Percentiles rank a stretch among this genome's conserved stretches.
Conservation (phyloP, 371 early-diverging fungal genomes). For the Basidiobolus meristosporus region DNA sequence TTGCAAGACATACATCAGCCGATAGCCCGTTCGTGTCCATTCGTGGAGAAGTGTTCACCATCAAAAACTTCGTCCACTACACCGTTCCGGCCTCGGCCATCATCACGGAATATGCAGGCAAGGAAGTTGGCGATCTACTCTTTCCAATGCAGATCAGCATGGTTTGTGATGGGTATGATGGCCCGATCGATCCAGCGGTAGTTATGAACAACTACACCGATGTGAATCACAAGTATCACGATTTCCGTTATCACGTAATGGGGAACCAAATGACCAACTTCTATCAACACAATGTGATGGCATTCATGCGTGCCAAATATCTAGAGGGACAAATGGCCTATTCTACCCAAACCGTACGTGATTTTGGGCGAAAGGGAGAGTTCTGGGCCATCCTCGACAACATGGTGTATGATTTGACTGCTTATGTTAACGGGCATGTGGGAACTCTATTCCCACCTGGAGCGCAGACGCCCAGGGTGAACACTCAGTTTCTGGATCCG, state of each 20-base stretch:
- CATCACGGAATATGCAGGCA: conserved; percentile 17
- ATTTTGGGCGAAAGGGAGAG: conserved; percentile 18
- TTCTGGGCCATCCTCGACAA: conserved; percentile 44
- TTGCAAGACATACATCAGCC: conserved; percentile 15
- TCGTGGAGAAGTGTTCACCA: conserved; percentile 55
- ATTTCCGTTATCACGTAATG: conserved; percentile 17
- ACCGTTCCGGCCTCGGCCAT: conserved; percentile 21
- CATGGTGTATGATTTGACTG: conserved; percentile 55
- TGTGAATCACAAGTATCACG: conserved; percentile 21
- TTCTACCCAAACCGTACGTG: conserved; percentile 14
- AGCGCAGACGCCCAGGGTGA: conserved; percentile 7
- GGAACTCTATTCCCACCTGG: conserved; percentile 5
- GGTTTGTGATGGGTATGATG: conserved; percentile 19
- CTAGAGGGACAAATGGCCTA: conserved; percentile 40
- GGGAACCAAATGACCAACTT: conserved; percentile 9
- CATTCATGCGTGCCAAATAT: conserved; percentile 27
- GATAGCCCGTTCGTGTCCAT: conserved; percentile 33
- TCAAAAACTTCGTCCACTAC: conserved; percentile 13
- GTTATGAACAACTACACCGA: conserved; percentile 14
- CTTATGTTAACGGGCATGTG: conserved; percentile 29
- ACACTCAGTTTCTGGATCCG: conserved; percentile 22
- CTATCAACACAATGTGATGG: conserved; percentile 45
- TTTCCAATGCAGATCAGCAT: conserved; percentile 55
- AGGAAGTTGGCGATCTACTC: conserved; percentile 31
- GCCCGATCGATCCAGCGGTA: conserved; percentile 18